Conservation (phyloP, 2,329 filamentous ascomycete genomes). For the Phoma herbarum region DNA sequence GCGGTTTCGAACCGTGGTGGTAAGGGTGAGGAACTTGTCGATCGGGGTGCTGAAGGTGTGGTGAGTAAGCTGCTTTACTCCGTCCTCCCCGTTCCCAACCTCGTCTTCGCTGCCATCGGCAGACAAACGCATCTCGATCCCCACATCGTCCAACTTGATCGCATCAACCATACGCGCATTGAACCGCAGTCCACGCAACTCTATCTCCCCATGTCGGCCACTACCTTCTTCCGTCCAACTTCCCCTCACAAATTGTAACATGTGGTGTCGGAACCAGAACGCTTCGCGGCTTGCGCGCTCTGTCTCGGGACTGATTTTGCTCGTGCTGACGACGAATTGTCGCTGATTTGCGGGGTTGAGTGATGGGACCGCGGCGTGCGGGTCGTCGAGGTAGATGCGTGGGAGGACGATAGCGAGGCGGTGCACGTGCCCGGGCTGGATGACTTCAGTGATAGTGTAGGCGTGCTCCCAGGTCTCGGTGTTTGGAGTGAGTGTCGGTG, state of each 20-base stretch:
- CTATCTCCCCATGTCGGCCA: conserved; percentile 71
- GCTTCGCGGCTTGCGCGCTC: conserved; percentile 81
- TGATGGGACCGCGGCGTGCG: conserved; percentile 79
- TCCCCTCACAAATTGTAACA: conserved; percentile 75
- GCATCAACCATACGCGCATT: conserved; percentile 82
- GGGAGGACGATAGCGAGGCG: conserved; percentile 79
- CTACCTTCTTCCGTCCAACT: conserved; percentile 71
- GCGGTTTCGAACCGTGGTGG: conserved; percentile 77
- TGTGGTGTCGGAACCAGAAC: conserved; percentile 89
- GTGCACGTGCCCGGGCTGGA: conserved; percentile 70
- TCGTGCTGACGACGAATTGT: conserved; percentile 90
- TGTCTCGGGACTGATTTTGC: conserved; percentile 78
- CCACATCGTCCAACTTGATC: conserved; percentile 79
- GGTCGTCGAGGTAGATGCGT: conserved; percentile 77
- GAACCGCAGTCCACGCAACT: conserved; percentile 78
- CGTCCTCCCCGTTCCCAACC: conserved; percentile 15
- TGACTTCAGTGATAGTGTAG: conserved; percentile 52
- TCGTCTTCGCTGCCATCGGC: conserved; percentile 24
- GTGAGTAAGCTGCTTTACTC: conserved; percentile 51
- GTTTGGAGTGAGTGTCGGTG: conserved; percentile 4
- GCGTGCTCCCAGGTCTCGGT: conserved; percentile 29
- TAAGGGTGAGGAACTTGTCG: conserved; percentile 75
- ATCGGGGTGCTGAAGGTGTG: conserved; percentile 59
- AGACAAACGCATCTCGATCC: conserved; percentile 63
- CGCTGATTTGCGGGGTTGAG: conserved; percentile 82